Percentiles rank a stretch among this genome's conserved stretches.
Evolutionary conservation across 1,139 yeast genomes (phyloP).

Genomic region (Zhuliangozyma parablackwelliae): DNA sequence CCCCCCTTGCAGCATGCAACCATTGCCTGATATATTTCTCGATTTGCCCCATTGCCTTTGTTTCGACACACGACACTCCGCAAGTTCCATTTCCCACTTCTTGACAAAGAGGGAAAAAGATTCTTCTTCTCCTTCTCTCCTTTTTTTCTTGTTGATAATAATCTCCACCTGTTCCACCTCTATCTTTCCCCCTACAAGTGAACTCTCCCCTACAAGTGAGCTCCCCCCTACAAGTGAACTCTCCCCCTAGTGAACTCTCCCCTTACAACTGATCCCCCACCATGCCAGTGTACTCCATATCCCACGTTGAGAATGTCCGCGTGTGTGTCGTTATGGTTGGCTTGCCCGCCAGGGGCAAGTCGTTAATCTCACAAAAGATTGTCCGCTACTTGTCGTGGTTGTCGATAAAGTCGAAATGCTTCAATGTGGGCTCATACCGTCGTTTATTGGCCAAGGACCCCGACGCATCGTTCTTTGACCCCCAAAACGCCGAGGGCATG

Average conservation of each 20-base stretch:
- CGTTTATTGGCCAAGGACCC: constrained; percentile 47
- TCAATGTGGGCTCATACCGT: constrained; percentile 85
- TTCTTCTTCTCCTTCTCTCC: no score
- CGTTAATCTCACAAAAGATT: constrained; percentile 76
- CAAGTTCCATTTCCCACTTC: no score
- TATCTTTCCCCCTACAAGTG: no score
- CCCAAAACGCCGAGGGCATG: constrained; percentile 59
- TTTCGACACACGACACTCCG: no score
- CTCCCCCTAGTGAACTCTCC: constrained; percentile 1
- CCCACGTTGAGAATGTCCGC: constrained; percentile 66
- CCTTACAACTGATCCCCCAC: background rate
- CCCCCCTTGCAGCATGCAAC: no score
- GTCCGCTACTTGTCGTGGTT: constrained; percentile 91
- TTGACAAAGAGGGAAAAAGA: no score
- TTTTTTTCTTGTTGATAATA: no score
- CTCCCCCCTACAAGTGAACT: background rate
- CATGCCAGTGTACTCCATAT: constrained; percentile 73
- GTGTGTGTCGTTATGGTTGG: constrained; percentile 79
- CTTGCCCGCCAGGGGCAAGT: constrained; percentile 61
- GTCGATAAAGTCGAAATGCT: constrained; percentile 79
- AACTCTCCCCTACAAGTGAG: background rate
- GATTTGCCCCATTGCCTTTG: no score
- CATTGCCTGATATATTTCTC: no score
- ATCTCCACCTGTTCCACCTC: no score
- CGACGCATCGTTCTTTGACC: constrained; percentile 72